Percentiles rank a stretch among this genome's conserved stretches.
Evolutionary conservation across 495 filamentous ascomycete genomes (phyloP).

Genomic region (Xylaria flabelliformis): DNA sequence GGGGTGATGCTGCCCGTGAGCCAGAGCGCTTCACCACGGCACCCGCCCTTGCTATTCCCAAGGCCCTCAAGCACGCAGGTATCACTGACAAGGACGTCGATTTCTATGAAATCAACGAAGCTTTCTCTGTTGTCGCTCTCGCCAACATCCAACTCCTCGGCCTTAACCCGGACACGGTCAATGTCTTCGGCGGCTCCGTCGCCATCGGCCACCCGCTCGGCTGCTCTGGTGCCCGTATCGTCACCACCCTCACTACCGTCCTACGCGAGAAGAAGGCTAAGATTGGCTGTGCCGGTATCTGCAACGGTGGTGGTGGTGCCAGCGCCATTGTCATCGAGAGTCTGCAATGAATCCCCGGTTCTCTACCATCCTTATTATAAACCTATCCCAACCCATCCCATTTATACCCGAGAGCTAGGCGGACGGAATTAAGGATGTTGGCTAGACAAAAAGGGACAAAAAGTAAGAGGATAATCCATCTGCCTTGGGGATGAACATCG

Average conservation of each 20-base stretch:
- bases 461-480: background rate
- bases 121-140: conserved; percentile 94
- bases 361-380: conserved; percentile 20
- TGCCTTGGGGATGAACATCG: background rate
- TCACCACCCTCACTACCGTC: conserved; percentile 89
- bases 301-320: conserved; percentile 96
- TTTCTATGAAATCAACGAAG: conserved; percentile 98
- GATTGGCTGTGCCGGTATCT: conserved; percentile 93
- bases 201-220: conserved; percentile 95
- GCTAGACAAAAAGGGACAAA: conserved; percentile 15
- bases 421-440: background rate
- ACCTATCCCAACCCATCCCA: background rate
- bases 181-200: conserved; percentile 93
- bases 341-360: conserved; percentile 49
- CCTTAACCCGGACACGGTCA: conserved; percentile 84
- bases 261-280: conserved; percentile 88
- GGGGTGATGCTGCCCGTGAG: conserved; percentile 90
- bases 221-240: conserved; percentile 89
- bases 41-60: conserved; percentile 93
- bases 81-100: conserved; percentile 77
- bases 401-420: conserved; percentile 11
- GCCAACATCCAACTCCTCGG: conserved; percentile 92
- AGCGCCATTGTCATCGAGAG: conserved; percentile 88
- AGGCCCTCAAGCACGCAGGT: conserved; percentile 91
- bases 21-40: conserved; percentile 96